A percentile compares a stretch with the other conserved stretches of the same genome.
These are phyloP conservation scores for Ligustrum vulgare DNA, from an alignment of 257 asterid genomes.

Conservation along the genomic window DNA sequence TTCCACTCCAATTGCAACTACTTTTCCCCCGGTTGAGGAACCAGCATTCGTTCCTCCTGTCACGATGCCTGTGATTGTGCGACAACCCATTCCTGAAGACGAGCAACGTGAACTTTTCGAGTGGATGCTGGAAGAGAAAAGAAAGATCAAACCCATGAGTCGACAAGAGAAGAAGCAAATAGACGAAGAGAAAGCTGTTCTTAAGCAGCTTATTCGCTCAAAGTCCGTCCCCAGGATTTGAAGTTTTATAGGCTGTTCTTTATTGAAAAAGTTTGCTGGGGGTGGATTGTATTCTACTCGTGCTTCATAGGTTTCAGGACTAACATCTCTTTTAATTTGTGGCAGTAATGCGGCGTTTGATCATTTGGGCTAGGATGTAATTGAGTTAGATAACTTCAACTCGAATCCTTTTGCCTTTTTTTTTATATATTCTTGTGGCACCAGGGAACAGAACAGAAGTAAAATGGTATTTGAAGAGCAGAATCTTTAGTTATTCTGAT, in stretches of 20 bases:
- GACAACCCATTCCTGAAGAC: constrained; percentile 47
- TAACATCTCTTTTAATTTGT: neutral
- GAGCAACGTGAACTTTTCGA: constrained; percentile 62
- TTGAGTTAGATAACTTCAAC: neutral
- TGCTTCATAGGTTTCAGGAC: neutral
- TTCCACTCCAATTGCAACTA: constrained; percentile 39
- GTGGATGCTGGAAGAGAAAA: constrained; percentile 77
- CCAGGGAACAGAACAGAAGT: neutral
- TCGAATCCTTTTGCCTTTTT: neutral
- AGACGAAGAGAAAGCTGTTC: constrained; percentile 66
- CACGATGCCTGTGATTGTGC: constrained; percentile 41
- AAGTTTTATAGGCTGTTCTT: constrained; percentile 13
- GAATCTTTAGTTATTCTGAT: neutral
- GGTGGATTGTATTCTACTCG: constrained; percentile 10
- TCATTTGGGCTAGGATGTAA: neutral
- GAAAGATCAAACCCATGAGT: constrained; percentile 53
- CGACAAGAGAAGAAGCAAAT: constrained; percentile 50
- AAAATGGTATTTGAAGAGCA: neutral
- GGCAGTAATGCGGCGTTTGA: neutral
- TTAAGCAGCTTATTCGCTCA: constrained; percentile 53
- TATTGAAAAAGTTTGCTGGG: constrained; percentile 18
- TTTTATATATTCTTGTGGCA: neutral
- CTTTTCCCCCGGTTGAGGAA: constrained; percentile 33
- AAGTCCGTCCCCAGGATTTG: constrained; percentile 46
- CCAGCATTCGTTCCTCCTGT: constrained; percentile 37